Base-by-base conservation (phyloP, 176 grass and related monocot genomes). In the Leersia perrieri region DNA sequence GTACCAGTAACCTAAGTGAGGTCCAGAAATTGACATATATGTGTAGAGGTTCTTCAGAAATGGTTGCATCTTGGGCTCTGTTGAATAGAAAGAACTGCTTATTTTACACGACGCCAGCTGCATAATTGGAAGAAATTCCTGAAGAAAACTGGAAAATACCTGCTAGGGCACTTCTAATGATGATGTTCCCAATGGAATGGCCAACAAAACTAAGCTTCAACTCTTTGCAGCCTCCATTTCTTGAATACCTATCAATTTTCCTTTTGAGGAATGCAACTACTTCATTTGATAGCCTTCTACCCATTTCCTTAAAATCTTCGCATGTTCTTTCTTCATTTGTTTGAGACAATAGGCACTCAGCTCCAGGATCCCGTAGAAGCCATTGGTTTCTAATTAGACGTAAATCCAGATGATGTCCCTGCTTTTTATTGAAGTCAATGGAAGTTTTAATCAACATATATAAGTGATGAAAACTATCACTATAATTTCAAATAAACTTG, bases 231-330 rank as follows among this genome's bases (percentile, higher is more conserved):
- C 89, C 87, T 66, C 92, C 92, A 81, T 87, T 77, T 68, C 63
- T 88, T 23, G 65, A 74, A 82, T 94, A 75, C 74, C 87, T 92
- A 38, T 98, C 95, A n/a, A 89, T 30, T 79, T 88, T 89, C 62
- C 73, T 87, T 77, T 85, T 90, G 29, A 94, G 79, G 72, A 94
- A 97, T 23, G 75, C 29, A 66, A 88, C 79, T 60, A 92, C 87
- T 85, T 97, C 94, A 45, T 85, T 86, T 35, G 91, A 87, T 55
- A 97, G 89, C 69, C 94, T 80, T 44, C 66, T 75, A 75, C 94
- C 94, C 92, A 97, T 97, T 86, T 97, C 92, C 86, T 87, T 92
- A 57, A 97, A 94, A 72, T 97, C 94, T 75, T 90, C 94, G 34
- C 74, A 80, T 70, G 92, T 97, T 70, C 93, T 92, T 27, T 97